phyloP scores from a whole-genome alignment of 2,329 filamentous ascomycete species.

The Lachnellula cervina region DNA sequence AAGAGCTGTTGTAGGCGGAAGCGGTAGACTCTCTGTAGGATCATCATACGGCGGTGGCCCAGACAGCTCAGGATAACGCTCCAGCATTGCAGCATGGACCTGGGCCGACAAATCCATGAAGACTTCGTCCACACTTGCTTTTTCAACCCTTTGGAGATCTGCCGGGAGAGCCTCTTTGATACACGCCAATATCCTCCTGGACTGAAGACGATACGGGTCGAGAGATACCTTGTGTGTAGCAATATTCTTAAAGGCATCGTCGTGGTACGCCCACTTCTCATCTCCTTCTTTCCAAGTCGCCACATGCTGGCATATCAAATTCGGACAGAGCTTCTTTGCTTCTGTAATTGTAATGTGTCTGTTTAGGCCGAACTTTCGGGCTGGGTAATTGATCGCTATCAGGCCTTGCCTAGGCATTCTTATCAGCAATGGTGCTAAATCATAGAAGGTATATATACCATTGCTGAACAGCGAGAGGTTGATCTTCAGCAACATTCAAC shows the following conservation, averaged over 20 bases:
- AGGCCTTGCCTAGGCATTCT: conserved; percentile 64
- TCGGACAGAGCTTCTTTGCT: conserved; percentile 80
- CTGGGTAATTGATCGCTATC: conserved; percentile 95
- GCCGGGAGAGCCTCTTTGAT: conserved; percentile 71
- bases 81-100: conserved; percentile 68
- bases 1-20: conserved; percentile 66
- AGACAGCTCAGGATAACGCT: conserved; percentile 69
- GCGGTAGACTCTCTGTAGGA: conserved; percentile 63
- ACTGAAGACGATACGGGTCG: conserved; percentile 85
- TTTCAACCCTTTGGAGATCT: conserved; percentile 72
- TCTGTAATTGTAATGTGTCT: conserved; percentile 75
- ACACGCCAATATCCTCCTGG: conserved; percentile 70
- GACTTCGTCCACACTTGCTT: conserved; percentile 92
- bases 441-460: conserved; percentile 49
- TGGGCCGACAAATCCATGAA: conserved; percentile 89
- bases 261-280: conserved; percentile 83
- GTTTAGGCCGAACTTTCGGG: conserved; percentile 72
- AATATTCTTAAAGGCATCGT: conserved; percentile 74
- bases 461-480: conserved; percentile 89
- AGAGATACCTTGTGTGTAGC: conserved; percentile 88
- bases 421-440: conserved; percentile 3
- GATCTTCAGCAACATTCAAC: conserved; percentile 65
- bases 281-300: conserved; percentile 93
- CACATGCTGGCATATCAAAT: conserved; percentile 83
- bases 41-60: conserved; percentile 69